phyloP scores from a whole-genome alignment of 1,139 yeast genomes.

The Meyerozyma sp. region DNA sequence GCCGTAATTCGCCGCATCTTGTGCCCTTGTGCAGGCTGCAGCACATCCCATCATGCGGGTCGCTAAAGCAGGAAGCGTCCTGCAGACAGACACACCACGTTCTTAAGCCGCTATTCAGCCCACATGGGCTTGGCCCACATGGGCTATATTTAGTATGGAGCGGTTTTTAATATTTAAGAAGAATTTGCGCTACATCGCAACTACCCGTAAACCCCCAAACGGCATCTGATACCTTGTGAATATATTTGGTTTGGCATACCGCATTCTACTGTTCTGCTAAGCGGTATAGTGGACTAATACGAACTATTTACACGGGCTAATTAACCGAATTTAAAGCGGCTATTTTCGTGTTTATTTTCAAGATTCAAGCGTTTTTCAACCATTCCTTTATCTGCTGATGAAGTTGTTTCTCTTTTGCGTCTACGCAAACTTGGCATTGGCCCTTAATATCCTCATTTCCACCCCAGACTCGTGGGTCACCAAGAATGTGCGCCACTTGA shows the following conservation, averaged over 20 bases:
- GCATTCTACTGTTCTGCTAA: not conserved
- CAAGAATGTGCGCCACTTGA: constrained; percentile 26
- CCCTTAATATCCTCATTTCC: constrained; percentile 28
- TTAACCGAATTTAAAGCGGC: no score
- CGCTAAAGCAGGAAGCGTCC: not conserved
- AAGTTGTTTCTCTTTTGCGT: not conserved
- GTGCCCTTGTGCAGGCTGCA: no score
- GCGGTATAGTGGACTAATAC: no score
- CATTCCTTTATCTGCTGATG: no score
- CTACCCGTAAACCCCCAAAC: no score
- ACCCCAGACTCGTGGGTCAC: constrained; percentile 39
- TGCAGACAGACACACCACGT: not conserved
- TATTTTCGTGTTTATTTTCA: no score
- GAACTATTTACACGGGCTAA: no score
- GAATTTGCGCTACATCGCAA: no score
- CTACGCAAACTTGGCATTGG: constrained; percentile 4
- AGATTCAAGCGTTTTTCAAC: no score
- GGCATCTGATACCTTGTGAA: not conserved
- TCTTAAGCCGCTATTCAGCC: not conserved
- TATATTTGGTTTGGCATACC: not conserved
- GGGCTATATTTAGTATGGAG: not conserved
- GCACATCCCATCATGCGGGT: no score
- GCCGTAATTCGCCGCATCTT: no score
- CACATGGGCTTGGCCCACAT: constrained; percentile 1
- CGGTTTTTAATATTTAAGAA: not conserved